Conservation (phyloP, 805 yeast species). For the Candida sakaeoensis region DNA sequence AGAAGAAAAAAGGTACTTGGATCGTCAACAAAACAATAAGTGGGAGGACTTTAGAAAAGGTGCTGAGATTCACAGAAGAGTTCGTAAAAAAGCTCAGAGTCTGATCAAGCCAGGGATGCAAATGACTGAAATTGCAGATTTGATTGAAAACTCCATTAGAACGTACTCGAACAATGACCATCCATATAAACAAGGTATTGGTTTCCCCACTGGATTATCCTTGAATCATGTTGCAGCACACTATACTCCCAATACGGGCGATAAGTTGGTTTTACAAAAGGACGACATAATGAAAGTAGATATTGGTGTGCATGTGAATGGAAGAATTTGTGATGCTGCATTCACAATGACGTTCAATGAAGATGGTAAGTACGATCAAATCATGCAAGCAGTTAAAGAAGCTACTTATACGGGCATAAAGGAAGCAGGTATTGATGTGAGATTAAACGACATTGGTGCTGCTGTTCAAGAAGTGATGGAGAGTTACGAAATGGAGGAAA, state of each 20-base stretch:
- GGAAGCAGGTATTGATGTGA: constrained; percentile 93
- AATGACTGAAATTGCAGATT: constrained; percentile 84
- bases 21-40: constrained; percentile 53
- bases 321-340: constrained; percentile 91
- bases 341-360: constrained; percentile 87
- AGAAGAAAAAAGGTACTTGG: constrained; percentile 81
- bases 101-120: constrained; percentile 87
- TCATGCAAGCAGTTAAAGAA: constrained; percentile 80
- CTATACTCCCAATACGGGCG: constrained; percentile 95
- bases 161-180: constrained; percentile 66
- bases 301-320: constrained; percentile 94
- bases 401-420: constrained; percentile 93
- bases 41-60: constrained; percentile 94
- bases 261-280: constrained; percentile 70
- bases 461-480: constrained; percentile 98
- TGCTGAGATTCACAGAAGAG: constrained; percentile 93
- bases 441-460: constrained; percentile 92
- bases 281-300: constrained; percentile 97
- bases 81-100: constrained; percentile 72
- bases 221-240: constrained; percentile 95
- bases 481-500: constrained; percentile 85
- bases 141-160: constrained; percentile 82
- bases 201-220: constrained; percentile 97
- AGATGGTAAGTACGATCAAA: constrained; percentile 59
- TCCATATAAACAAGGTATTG: constrained; percentile 74